Evolutionary conservation across 2,329 filamentous ascomycete species (phyloP), one percentile per base, ranked within the genome.

Genomic region (Pseudophaeomoniella oleicola): DNA sequence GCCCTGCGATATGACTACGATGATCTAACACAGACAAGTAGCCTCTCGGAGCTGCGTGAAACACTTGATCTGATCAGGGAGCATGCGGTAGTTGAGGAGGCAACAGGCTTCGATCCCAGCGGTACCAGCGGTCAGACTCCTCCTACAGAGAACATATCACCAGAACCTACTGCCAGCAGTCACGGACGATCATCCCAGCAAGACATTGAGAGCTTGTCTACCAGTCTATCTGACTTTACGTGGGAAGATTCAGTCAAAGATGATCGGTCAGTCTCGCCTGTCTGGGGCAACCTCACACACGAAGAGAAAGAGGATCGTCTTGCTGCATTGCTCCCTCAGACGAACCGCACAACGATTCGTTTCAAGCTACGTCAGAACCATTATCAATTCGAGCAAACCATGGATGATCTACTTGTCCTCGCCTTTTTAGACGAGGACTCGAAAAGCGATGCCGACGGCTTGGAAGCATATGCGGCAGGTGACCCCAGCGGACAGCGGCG

Each of bases 341-440:
- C 87, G 30, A 78, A 76, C 33, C 61, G 62, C 0, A 72, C 76
- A 34, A 78, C 82, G 30, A 67, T 93, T 17, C 62, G 63, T 30
- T 71, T 77, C 43, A 72, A 76, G 0, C 58, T 94, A 35, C 73
- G 72, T 44, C 82, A 83, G 49, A 72, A 67, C 18, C 66, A 71
- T 9, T 73, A 78, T 0, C 73, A 84, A 44, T 71, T 82, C 29
- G 72, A 77, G 39, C 65, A 67, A 11, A 75, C 84, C 1, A 76
- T 92, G 42, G 85, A 94, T 47, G 76, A 85, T 40, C 63, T 96
- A 10, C 68, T 94, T 19, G 92, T 81, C 45, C 67, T 84, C 11
- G 75, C 81, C 14, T 85, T 79, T 50, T 75, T 94, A 3, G 75
- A 84, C 39, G 74, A 85, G 39, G 69, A 66, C 0, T 64, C 72